Conservation (phyloP, 148 eudicot genomes). For the Rhododendron henanense region DNA sequence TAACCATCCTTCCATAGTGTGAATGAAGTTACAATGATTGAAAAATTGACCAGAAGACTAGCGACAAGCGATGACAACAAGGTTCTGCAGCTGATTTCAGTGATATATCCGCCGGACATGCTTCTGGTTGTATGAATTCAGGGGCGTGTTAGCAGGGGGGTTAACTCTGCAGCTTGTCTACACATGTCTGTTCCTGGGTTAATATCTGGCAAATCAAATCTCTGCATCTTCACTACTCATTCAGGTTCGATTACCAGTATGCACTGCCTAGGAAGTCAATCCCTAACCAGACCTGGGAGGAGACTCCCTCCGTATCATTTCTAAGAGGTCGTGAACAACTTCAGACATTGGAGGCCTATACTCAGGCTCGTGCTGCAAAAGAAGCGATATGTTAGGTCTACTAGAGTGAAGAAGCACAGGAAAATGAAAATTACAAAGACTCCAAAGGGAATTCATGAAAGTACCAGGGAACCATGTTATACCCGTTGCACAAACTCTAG, state of each 20-base stretch:
- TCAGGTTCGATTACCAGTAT: neutral
- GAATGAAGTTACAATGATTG: neutral
- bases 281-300: constrained; percentile 28
- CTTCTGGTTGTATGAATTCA: neutral
- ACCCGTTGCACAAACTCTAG: neutral
- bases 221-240: constrained; percentile 8
- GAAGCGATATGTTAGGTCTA: neutral
- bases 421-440: neutral
- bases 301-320: constrained; percentile 63
- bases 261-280: constrained; percentile 19
- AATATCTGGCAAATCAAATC: constrained; percentile 10
- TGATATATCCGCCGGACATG: neutral
- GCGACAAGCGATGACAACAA: neutral
- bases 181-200: constrained; percentile 1
- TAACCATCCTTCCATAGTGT: neutral
- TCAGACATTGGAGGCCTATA: constrained; percentile 94
- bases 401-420: neutral
- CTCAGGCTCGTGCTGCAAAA: constrained; percentile 77
- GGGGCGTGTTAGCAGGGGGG: constrained; percentile 8
- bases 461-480: neutral
- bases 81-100: neutral
- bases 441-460: neutral
- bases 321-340: constrained; percentile 86
- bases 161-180: constrained; percentile 9
- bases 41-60: constrained; percentile 5